Evolutionary conservation across 139 green algal species (phyloP).

Genomic region (Coccomyxa sp.): DNA sequence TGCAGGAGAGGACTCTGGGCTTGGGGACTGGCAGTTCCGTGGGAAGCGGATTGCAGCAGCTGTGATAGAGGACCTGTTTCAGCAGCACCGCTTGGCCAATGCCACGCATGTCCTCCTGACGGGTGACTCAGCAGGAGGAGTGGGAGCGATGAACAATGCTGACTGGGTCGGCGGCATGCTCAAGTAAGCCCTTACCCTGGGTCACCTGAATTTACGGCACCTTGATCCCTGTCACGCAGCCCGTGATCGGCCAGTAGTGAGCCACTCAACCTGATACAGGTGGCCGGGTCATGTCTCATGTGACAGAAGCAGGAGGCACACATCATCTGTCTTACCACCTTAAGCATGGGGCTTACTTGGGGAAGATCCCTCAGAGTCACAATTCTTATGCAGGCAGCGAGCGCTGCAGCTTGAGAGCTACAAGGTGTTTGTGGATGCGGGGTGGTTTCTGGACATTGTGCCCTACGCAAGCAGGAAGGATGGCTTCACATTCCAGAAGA

Average conservation of each 20-base stretch:
- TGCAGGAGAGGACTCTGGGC: not conserved
- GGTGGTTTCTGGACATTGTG: conserved; percentile 17
- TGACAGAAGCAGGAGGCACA: too few relatives aligned
- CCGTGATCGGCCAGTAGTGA: too few relatives aligned
- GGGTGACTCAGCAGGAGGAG: conserved; percentile 9
- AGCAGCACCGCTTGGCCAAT: not conserved
- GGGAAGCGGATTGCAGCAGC: conserved; percentile 8
- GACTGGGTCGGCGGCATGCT: conserved; percentile 5
- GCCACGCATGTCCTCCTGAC: conserved; percentile 10
- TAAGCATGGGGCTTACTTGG: too few relatives aligned
- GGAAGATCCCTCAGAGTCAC: too few relatives aligned
- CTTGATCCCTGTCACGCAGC: too few relatives aligned
- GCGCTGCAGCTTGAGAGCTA: not conserved
- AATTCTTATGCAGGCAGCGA: not conserved
- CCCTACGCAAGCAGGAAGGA: not conserved
- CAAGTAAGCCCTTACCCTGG: not conserved
- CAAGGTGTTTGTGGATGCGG: conserved; percentile 12
- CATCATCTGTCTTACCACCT: too few relatives aligned
- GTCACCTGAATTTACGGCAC: too few relatives aligned
- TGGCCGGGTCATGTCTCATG: too few relatives aligned
- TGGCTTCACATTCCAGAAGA: not conserved
- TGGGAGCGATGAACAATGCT: conserved; percentile 9
- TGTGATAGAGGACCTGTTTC: not conserved
- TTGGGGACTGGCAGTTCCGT: not conserved
- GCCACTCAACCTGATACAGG: too few relatives aligned